Evolutionary conservation across 108 stramenopile species (phyloP), one percentile per base, ranked within the genome.

Genomic region (Skeletonema marinoi): DNA sequence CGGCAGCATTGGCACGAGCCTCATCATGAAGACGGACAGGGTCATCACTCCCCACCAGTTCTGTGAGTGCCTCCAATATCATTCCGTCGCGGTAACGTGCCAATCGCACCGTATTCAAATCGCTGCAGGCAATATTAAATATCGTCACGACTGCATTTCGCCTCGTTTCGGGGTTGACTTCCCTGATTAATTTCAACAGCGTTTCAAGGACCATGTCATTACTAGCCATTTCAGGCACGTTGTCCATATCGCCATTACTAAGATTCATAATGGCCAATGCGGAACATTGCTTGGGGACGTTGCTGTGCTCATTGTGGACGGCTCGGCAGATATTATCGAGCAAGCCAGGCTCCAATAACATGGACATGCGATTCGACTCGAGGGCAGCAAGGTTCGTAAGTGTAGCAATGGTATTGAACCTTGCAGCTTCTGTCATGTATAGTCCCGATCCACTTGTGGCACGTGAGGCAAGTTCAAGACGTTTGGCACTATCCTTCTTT

Each of bases 201-300:
- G 84, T 85, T 46, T 87, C 84, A 48, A 87, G 51, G 6, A 87
- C 59, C 58, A 85, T 64, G 51, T 85, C 83, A 62, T 78, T 83
- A 32, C 72, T 73, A 14, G 86, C 86, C 81, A 87, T 75, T 68
- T 86, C 86, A 25, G 86, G 86, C 25, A 87, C 86, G 46, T 85
- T 77, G 39, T 87, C 81, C 44, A 67, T 70, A 54, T 85, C 84
- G 5, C 86, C 86, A 70, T 87, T 85, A 58, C 77, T 78, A 29
- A 87, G 65, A 74, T 87, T 85, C 86, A 87, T 87, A 41, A 87
- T 68, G 12, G 86, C 86, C 77, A 87, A 62, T 4, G 86, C 84
- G 1, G 77, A 70, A 65, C 86, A 87, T 66, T 87, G 86, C 68
- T 84, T 73, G 31, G 86, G 84, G 33, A 87, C 86, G 44, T 85